Percentiles rank a stretch among this genome's conserved stretches.
Evolutionary conservation across 352 stramenopile species (phyloP).

Genomic region (Phytophthora ohioensis): DNA sequence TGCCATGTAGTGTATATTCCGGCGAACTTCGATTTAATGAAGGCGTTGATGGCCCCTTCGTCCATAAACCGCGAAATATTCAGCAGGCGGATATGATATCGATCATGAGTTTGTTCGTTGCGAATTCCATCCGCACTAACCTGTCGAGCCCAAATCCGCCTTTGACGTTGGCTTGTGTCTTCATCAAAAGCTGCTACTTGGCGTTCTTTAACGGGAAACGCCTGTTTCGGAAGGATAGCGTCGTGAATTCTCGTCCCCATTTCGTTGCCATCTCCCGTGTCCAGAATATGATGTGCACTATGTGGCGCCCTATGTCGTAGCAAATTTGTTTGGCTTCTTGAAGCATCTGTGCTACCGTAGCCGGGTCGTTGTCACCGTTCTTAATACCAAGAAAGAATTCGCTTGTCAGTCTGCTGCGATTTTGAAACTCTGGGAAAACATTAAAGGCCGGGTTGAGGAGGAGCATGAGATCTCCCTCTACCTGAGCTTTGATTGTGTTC

Average conservation of each 20-base stretch:
- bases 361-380: not conserved
- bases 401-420: not conserved
- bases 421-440: conserved; percentile 6
- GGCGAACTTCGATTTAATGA: not conserved
- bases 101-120: not conserved
- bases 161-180: not conserved
- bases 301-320: not conserved
- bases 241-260: not conserved
- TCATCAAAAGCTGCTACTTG: not conserved
- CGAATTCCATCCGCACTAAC: conserved; percentile 5
- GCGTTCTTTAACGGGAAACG: not conserved
- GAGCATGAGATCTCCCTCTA: conserved; percentile 9
- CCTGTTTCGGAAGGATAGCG: not conserved
- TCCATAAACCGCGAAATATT: conserved; percentile 5
- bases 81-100: conserved; percentile 5
- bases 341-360: not conserved
- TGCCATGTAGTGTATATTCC: conserved; percentile 5
- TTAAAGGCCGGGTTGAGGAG: not conserved
- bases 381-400: not conserved
- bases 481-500: conserved; percentile 9
- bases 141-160: not conserved
- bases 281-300: conserved; percentile 8
- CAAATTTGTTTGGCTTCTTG: conserved; percentile 12
- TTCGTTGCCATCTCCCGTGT: conserved; percentile 4
- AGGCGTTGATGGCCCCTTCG: not conserved